A percentile compares a stretch with the other conserved stretches of the same genome.
Evolutionary conservation across 2,329 filamentous ascomycete genomes (phyloP).

Genomic region (Diatrype stigma): DNA sequence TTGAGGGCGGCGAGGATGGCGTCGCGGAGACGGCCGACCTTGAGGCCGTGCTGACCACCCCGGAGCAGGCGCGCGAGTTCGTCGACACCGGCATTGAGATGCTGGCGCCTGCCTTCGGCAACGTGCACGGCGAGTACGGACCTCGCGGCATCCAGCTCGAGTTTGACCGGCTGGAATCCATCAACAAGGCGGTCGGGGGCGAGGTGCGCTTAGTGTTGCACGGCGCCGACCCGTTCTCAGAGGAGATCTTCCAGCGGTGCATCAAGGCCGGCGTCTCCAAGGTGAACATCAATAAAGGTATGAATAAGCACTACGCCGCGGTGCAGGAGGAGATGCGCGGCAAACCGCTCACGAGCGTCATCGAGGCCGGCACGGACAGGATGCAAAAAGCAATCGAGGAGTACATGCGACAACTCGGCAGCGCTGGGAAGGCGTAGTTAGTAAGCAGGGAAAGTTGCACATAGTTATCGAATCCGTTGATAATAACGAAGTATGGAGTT

Average conservation of each 20-base stretch:
- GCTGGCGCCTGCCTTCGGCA: conserved; percentile 65
- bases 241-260: conserved; percentile 40
- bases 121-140: conserved; percentile 66
- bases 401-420: conserved; percentile 42
- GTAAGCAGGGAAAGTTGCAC: neutral
- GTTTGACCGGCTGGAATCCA: conserved; percentile 28
- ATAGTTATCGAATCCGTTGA: neutral
- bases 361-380: conserved; percentile 40
- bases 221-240: conserved; percentile 43
- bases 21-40: conserved; percentile 49
- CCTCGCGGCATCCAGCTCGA: conserved; percentile 35
- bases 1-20: conserved; percentile 64
- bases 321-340: conserved; percentile 42
- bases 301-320: conserved; percentile 44
- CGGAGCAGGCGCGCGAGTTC: conserved; percentile 61
- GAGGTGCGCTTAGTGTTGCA: conserved; percentile 43
- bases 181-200: conserved; percentile 40
- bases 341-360: conserved; percentile 42
- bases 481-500: too few species aligned
- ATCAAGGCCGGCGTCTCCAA: conserved; percentile 43
- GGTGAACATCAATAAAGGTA: conserved; percentile 49
- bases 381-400: conserved; percentile 46
- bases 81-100: conserved; percentile 64
- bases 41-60: conserved; percentile 51
- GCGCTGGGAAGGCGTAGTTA: conserved; percentile 37